These are phyloP conservation scores for Aspergillus piperis DNA, from an alignment of 2,329 filamentous ascomycete species.

Conservation along the genomic window DNA sequence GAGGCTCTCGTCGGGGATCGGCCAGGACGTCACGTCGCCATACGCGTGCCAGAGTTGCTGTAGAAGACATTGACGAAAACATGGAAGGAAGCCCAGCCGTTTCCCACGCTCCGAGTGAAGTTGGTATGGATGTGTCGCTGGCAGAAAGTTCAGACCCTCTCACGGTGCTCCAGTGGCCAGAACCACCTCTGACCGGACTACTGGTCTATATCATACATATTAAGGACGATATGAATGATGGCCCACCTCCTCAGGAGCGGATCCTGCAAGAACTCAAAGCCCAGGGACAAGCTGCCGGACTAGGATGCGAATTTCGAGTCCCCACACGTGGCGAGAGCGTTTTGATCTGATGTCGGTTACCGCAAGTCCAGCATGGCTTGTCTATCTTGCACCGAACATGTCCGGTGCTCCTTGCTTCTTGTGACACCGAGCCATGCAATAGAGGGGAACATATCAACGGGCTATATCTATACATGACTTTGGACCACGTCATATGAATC, in stretches of 20 bases:
- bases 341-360: slow-evolving; percentile 35
- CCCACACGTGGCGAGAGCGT: slow-evolving; percentile 65
- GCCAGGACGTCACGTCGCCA: slow-evolving; percentile 8
- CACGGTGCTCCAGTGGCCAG: slow-evolving; percentile 7
- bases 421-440: background rate
- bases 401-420: background rate
- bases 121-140: slow-evolving; percentile 9
- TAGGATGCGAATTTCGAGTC: slow-evolving; percentile 81
- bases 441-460: too few species aligned
- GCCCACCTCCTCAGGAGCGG: slow-evolving; percentile 60
- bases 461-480: too few species aligned
- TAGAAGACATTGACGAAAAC: background rate
- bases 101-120: slow-evolving; percentile 6
- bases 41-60: background rate
- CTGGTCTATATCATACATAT: slow-evolving; percentile 89
- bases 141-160: slow-evolving; percentile 17
- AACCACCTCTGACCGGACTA: slow-evolving; percentile 66
- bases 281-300: slow-evolving; percentile 62
- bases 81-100: background rate
- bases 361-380: background rate
- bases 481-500: too few species aligned
- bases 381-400: background rate
- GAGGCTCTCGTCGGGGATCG: background rate
- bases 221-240: slow-evolving; percentile 81
- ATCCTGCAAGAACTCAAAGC: slow-evolving; percentile 71